phyloP scores from a whole-genome alignment of 257 asterid species.

The Verbascum thapsus region DNA sequence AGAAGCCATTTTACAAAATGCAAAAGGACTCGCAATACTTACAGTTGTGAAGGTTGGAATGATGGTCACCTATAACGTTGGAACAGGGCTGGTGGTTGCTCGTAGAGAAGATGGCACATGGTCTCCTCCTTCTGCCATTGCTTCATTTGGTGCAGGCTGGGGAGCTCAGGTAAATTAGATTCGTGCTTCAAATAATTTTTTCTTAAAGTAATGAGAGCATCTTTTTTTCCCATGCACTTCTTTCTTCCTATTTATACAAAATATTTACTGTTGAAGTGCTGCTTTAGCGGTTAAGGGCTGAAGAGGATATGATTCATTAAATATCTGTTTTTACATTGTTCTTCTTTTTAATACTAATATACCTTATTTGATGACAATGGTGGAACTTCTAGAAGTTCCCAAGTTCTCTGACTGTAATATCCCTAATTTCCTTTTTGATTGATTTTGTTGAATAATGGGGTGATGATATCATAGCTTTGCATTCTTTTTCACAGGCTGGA shows the following conservation, averaged over 20 bases:
- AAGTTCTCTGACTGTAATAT: background rate
- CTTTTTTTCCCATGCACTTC: background rate
- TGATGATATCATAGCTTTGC: background rate
- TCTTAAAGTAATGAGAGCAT: background rate
- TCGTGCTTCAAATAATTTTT: constrained; percentile 15
- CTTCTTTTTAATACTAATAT: background rate
- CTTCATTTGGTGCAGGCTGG: constrained; percentile 96
- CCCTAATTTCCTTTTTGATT: constrained; percentile 14
- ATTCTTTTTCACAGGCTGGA: constrained; percentile 74
- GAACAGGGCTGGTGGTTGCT: constrained; percentile 93
- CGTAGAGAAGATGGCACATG: constrained; percentile 93
- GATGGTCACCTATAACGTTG: constrained; percentile 89
- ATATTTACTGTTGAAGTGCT: background rate
- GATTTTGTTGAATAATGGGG: background rate
- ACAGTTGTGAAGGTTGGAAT: constrained; percentile 90
- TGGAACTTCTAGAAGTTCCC: constrained; percentile 10
- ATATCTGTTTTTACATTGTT: background rate
- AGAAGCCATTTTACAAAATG: constrained; percentile 78
- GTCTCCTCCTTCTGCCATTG: constrained; percentile 98
- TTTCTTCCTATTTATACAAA: background rate
- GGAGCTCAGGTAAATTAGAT: constrained; percentile 83
- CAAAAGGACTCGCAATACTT: constrained; percentile 92
- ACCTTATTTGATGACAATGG: constrained; percentile 11
- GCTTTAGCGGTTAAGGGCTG: background rate
- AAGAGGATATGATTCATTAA: background rate